Evolutionary conservation across 2,329 filamentous ascomycete genomes (phyloP), one percentile per base, ranked within the genome.

Genomic region (Catunica adiposa): DNA sequence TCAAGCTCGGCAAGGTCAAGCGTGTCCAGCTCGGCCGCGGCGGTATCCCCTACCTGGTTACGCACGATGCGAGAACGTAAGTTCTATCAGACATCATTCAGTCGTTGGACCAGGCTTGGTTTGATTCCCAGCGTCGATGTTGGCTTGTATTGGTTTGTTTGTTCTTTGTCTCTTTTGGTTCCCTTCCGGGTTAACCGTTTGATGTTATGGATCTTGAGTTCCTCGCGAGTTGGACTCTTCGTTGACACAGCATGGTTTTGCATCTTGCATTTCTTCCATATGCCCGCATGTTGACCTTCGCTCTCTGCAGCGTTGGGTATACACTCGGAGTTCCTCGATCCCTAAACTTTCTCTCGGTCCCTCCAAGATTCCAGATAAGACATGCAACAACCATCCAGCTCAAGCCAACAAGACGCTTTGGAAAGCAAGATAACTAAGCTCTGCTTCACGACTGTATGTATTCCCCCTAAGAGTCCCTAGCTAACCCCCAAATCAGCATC

Each of bases 1-100:
- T 96, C 87, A 98, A 98, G 86, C 82, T 98, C 68, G 89, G 89
- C 81, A 98, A 97, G 83, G 92, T 98, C 79, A 96, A 96, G 87
- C 86, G 90, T 70, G 92, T 98, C 62, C 92, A 98, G 81, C 83
- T 98, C 68, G 92, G 92, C 80, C 90, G 89, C 77, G 94, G 92
- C 77, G 92, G 89, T 80, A 94, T 98, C 84, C 92, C 92, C 94
- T 98, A 95, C 89, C 96, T 97, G 89, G 92, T 98, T 87, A 98
- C 92, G 89, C 92, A 98, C 87, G 92, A 98, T 92, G 92, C 92
- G 78, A 86, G 92, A 89, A 98, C 92, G 90, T 98, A 80, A 95
- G 90, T 97, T 85, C 81, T 84, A 77, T 82, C 77, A 80, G 77
- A 86, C 85, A 88, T 96, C 89, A 92, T 89, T 96, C 90, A 96